A percentile compares a stretch with the other conserved stretches of the same genome.
These are phyloP conservation scores for Harringtonia aguacate DNA, from an alignment of 2,329 filamentous ascomycete species.

Conservation along the genomic window DNA sequence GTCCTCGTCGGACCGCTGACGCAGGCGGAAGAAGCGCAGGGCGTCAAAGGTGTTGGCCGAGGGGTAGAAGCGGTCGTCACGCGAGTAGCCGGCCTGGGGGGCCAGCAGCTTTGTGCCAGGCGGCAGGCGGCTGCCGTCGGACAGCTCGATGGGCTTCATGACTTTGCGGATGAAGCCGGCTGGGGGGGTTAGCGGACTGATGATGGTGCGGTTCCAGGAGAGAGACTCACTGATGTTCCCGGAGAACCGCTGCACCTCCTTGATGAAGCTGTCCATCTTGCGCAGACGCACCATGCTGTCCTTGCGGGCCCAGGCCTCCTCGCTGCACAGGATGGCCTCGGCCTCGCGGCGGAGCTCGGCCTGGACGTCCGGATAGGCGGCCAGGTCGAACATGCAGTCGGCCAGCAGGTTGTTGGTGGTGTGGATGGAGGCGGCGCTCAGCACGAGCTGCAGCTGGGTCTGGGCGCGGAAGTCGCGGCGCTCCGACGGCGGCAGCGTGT, in stretches of 20 bases:
- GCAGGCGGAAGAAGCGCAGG: slow-evolving; percentile 36
- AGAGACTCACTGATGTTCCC: slow-evolving; percentile 30
- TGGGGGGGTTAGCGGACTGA: slow-evolving; percentile 11
- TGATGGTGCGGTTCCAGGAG: neutral
- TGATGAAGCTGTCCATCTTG: slow-evolving; percentile 39
- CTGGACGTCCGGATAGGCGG: slow-evolving; percentile 34
- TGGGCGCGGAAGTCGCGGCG: slow-evolving; percentile 26
- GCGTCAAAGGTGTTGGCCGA: slow-evolving; percentile 34
- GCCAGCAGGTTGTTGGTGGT: slow-evolving; percentile 33
- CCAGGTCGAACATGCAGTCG: slow-evolving; percentile 40
- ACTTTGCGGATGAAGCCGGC: slow-evolving; percentile 35
- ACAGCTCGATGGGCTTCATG: slow-evolving; percentile 31
- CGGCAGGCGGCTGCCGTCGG: slow-evolving; percentile 32
- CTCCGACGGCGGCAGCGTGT: slow-evolving; percentile 26
- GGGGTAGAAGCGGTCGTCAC: slow-evolving; percentile 28
- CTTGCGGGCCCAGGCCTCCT: slow-evolving; percentile 30
- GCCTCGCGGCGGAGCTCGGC: slow-evolving; percentile 39
- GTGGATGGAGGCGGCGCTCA: slow-evolving; percentile 33
- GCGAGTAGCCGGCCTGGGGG: slow-evolving; percentile 28
- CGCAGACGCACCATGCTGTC: slow-evolving; percentile 31
- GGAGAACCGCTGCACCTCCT: slow-evolving; percentile 28
- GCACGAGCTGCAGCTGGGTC: slow-evolving; percentile 31
- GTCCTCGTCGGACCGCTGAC: slow-evolving; percentile 25
- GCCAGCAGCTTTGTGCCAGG: slow-evolving; percentile 30
- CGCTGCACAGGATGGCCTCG: slow-evolving; percentile 26